Conservation (phyloP, 768 basidiomycete species). For the Strobilomyces echinocephalus region DNA sequence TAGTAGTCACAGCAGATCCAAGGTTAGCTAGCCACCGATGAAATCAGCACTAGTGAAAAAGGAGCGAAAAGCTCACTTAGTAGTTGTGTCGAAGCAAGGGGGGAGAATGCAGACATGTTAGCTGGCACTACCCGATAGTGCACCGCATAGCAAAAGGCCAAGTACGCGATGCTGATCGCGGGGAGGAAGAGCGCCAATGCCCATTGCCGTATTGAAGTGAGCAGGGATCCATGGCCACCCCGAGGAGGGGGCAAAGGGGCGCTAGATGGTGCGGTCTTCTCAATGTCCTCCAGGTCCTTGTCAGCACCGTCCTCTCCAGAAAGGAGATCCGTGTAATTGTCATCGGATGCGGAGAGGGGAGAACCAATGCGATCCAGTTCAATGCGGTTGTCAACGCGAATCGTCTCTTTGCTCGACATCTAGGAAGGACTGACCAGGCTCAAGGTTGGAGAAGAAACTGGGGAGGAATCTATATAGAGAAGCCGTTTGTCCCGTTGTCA, state of each 20-base stretch:
- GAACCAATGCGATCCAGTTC: neutral
- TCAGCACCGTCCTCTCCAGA: neutral
- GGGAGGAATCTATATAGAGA: neutral
- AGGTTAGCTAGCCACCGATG: slow-evolving; percentile 1
- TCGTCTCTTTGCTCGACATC: slow-evolving; percentile 4
- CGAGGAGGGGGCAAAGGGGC: neutral
- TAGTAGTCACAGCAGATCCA: slow-evolving; percentile 9
- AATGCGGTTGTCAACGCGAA: neutral
- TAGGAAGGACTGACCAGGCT: neutral
- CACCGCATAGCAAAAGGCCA: slow-evolving; percentile 15
- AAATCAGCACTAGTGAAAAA: neutral
- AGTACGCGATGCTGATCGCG: slow-evolving; percentile 4
- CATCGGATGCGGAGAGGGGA: neutral
- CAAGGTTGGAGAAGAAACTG: neutral
- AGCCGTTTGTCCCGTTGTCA: neutral
- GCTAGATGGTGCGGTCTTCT: slow-evolving; percentile 1
- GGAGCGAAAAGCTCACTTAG: slow-evolving; percentile 1
- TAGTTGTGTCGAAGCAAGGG: slow-evolving; percentile 1
- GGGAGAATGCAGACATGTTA: neutral
- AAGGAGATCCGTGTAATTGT: neutral
- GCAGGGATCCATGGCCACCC: neutral
- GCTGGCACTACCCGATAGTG: slow-evolving; percentile 13
- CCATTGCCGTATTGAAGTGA: slow-evolving; percentile 7
- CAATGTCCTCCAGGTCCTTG: neutral
- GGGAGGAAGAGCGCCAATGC: neutral